phyloP scores from a whole-genome alignment of 352 stramenopile species.

The Phytophthora citricola region DNA sequence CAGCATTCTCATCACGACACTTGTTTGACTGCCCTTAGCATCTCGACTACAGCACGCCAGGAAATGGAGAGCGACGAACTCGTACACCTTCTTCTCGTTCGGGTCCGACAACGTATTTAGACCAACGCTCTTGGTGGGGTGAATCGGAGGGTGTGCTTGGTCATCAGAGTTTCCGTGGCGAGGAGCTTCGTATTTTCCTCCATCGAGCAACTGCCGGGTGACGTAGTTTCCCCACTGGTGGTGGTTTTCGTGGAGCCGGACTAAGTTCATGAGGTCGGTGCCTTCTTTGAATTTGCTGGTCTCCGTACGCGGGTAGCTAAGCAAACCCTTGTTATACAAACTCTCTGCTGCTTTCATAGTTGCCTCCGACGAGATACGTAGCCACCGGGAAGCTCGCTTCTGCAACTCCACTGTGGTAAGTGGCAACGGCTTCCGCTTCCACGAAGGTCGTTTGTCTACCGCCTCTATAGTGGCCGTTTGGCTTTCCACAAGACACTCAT shows the following conservation, averaged over 20 bases:
- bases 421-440: slow-evolving; percentile 96
- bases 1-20: slow-evolving; percentile 87
- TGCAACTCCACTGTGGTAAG: slow-evolving; percentile 99
- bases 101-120: slow-evolving; percentile 74
- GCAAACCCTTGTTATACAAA: slow-evolving; percentile 98
- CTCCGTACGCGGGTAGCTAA: slow-evolving; percentile 99
- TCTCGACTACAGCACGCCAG: slow-evolving; percentile 98
- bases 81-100: slow-evolving; percentile 96
- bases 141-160: slow-evolving; percentile 98
- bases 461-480: slow-evolving; percentile 68
- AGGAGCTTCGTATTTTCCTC: slow-evolving; percentile 82
- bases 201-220: slow-evolving; percentile 55
- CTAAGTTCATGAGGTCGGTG: slow-evolving; percentile 88
- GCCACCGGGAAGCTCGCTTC: slow-evolving; percentile 95
- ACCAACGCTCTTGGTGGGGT: slow-evolving; percentile 96
- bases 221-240: slow-evolving; percentile 86
- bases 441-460: slow-evolving; percentile 83
- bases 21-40: slow-evolving; percentile 91
- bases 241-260: slow-evolving; percentile 79
- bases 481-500: slow-evolving; percentile 79
- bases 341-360: slow-evolving; percentile 97
- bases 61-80: slow-evolving; percentile 98
- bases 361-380: slow-evolving; percentile 96
- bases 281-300: slow-evolving; percentile 98
- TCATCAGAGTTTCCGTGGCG: slow-evolving; percentile 95